A percentile compares a stretch with the other conserved stretches of the same genome.
Conservation (phyloP, 768 basidiomycete genomes). For the Psilocybe subaeruginosa region DNA sequence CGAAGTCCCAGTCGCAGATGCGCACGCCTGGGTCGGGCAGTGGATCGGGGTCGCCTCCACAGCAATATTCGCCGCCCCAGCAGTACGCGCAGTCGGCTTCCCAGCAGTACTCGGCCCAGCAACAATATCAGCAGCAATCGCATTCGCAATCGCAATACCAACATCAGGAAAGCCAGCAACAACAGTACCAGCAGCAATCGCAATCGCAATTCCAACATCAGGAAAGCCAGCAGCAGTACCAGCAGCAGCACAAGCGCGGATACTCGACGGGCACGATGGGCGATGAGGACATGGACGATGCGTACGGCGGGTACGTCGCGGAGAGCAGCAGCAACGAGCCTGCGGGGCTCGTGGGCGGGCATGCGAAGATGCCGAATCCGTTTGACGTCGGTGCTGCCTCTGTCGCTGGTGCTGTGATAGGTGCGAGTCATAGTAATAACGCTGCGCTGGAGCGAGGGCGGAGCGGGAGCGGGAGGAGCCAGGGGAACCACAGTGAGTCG, state of each 20-base stretch:
- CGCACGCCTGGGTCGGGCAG: too few relatives aligned
- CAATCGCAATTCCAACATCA: background rate
- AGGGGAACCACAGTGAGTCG: background rate
- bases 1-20: too few relatives aligned
- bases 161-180: background rate
- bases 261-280: conserved; percentile 12
- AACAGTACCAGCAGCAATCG: background rate
- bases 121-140: too few relatives aligned
- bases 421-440: background rate
- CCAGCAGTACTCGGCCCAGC: too few relatives aligned
- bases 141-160: background rate
- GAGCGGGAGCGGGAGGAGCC: background rate
- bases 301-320: conserved; percentile 38
- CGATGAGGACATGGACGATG: conserved; percentile 27
- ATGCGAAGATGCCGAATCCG: background rate
- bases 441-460: background rate
- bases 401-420: background rate
- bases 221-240: background rate
- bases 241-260: conserved; percentile 2
- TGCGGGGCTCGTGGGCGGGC: background rate
- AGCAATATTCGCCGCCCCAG: background rate
- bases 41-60: background rate
- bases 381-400: background rate
- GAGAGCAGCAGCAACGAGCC: conserved; percentile 8
- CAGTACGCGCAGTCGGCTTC: background rate